Evolutionary conservation across 176 grass and related monocot species (phyloP).

Genomic region (Poa pratensis): DNA sequence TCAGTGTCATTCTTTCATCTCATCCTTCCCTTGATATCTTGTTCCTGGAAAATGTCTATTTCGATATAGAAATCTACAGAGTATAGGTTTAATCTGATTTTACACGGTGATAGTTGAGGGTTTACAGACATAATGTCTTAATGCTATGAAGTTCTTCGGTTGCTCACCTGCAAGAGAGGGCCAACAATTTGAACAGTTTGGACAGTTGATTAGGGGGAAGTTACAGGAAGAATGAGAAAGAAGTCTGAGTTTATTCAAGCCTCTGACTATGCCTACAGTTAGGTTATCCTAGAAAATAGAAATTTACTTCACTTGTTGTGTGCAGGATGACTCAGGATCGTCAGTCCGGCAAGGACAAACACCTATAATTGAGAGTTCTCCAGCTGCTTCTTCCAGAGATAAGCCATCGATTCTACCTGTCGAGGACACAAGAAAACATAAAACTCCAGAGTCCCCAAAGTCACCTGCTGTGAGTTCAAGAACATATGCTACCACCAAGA

Average conservation of each 20-base stretch:
- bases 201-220: conserved; percentile 1
- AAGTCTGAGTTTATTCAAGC: background rate
- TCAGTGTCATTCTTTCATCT: background rate
- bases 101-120: background rate
- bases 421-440: conserved; percentile 39
- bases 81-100: conserved; percentile 29
- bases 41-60: background rate
- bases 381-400: conserved; percentile 41
- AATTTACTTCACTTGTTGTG: conserved; percentile 19
- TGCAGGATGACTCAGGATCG: conserved; percentile 70
- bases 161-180: conserved; percentile 20
- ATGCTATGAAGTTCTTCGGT: conserved; percentile 23
- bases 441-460: conserved; percentile 43
- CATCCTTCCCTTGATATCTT: background rate
- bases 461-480: conserved; percentile 35
- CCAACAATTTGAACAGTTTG: background rate
- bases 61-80: background rate
- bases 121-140: conserved; percentile 1
- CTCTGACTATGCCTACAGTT: conserved; percentile 1
- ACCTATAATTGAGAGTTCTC: conserved; percentile 45
- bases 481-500: conserved; percentile 31
- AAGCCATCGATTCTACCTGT: conserved; percentile 26
- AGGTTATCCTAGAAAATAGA: background rate
- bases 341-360: conserved; percentile 41
- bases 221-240: background rate